Conservation (phyloP, 805 yeast genomes). For the Saccharomycopsis sp. region DNA sequence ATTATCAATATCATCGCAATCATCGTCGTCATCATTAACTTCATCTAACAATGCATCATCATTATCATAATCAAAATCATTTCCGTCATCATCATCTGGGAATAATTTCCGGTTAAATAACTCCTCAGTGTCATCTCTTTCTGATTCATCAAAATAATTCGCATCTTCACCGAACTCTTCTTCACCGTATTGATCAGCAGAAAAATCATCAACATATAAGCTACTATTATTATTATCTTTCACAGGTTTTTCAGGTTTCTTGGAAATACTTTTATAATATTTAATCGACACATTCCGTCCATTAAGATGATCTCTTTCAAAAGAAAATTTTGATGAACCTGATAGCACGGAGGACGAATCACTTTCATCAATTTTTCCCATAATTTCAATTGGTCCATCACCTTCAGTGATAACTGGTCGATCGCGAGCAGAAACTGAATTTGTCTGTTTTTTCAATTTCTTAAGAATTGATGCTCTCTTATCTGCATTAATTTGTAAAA, state of each 20-base stretch:
- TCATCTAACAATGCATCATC: conserved; percentile 5
- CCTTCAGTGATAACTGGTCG: not conserved
- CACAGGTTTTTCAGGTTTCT: conserved; percentile 18
- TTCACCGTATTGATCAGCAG: conserved; percentile 23
- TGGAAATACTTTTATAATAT: conserved; percentile 31
- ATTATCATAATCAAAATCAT: not conserved
- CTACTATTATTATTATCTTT: conserved; percentile 20
- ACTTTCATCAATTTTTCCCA: conserved; percentile 1
- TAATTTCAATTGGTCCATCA: not conserved
- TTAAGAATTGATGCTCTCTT: conserved; percentile 13
- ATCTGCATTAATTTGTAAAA: conserved; percentile 9
- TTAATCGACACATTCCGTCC: conserved; percentile 33
- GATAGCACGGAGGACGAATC: conserved; percentile 15
- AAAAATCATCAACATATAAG: conserved; percentile 26
- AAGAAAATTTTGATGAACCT: conserved; percentile 30
- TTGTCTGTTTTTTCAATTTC: conserved; percentile 8
- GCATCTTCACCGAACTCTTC: conserved; percentile 29
- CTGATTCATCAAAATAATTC: conserved; percentile 29
- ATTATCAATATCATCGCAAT: conserved; percentile 6
- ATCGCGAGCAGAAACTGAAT: no score
- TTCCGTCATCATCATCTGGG: conserved; percentile 25
- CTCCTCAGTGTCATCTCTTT: conserved; percentile 33
- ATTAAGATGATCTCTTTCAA: conserved; percentile 26
- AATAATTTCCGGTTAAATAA: conserved; percentile 33
- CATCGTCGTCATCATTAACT: conserved; percentile 13